Evolutionary conservation across 2,329 filamentous ascomycete genomes (phyloP), one percentile per base, ranked within the genome.

Genomic region (Bipolaris zeicola): DNA sequence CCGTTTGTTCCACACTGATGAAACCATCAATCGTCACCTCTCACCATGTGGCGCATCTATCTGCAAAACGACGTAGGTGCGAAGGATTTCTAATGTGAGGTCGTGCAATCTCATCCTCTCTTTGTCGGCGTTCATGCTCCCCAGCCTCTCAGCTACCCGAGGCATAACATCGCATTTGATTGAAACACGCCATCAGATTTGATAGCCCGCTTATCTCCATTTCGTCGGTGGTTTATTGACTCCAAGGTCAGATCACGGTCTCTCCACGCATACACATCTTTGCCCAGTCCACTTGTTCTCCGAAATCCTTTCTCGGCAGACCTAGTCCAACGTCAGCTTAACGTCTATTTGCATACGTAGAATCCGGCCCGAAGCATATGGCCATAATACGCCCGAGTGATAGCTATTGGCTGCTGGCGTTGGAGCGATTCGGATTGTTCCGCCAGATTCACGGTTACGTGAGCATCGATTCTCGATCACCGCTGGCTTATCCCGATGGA

Each of bases 1-100:
- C 55, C 47, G 60, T 58, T 63, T 56, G 58, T 37, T 55, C 55
- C 38, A 36, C 43, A 38, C 53, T 58, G 52, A 55, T 60, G 44
- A 45, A 55, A 34, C 58, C 47, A 47, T 49, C 55, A 46, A 50
- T 47, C 36, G 52, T 52, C 56, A 22, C 18, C 43, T 42, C 58
- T 63, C 57, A 42, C 51, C 44, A 20, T 39, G 44, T 64, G 59
- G 59, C 56, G 59, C 57, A 45, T 39, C 33, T 33, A 44, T 28
- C 47, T 57, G 48, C 43, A 49, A 41, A 14, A 31, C 55, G 38
- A 60, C 55, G 55, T 55, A 55, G 38, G 50, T 52, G 50, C 38
- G 33, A 39, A 38, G 34, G 7, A 22, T 6, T 34, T 26, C 24
- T 8, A 18, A 50, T 43, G 39, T 46, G 39, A 43, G 31, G 41